Conservation (phyloP, 805 yeast genomes). For the Kuraishia floccosa region DNA sequence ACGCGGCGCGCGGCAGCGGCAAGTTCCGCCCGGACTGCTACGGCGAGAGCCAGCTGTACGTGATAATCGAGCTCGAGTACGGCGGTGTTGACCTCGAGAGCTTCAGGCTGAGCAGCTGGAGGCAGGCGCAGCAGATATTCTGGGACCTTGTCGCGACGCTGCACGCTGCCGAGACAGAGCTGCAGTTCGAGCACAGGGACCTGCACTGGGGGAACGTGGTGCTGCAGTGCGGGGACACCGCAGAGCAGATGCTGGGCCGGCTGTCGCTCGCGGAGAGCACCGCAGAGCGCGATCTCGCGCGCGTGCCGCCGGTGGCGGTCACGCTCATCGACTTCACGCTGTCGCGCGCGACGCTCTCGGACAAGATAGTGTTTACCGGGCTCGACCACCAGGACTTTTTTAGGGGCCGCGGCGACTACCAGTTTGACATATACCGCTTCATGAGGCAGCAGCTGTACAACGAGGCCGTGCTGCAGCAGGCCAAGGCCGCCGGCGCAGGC, state of each 20-base stretch:
- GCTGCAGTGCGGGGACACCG: constrained; percentile 17
- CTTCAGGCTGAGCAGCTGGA: constrained; percentile 25
- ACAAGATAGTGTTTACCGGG: constrained; percentile 32
- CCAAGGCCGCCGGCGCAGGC: not conserved
- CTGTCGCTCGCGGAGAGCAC: constrained; percentile 1
- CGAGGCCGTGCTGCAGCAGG: not conserved
- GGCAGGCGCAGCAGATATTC: constrained; percentile 30
- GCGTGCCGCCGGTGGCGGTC: constrained; percentile 15
- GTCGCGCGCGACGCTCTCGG: constrained; percentile 29
- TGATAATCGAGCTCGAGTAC: constrained; percentile 25
- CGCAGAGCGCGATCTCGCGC: not conserved
- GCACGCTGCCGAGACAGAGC: constrained; percentile 36
- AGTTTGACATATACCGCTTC: constrained; percentile 45
- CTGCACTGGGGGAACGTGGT: constrained; percentile 57
- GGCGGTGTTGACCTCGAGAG: constrained; percentile 33
- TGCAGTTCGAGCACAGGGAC: constrained; percentile 62
- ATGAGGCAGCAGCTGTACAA: constrained; percentile 27
- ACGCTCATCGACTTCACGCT: constrained; percentile 49
- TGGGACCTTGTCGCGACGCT: constrained; percentile 40
- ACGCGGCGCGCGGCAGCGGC: constrained; percentile 3
- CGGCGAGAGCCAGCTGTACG: constrained; percentile 18
- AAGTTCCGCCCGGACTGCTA: constrained; percentile 27
- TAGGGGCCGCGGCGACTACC: constrained; percentile 48
- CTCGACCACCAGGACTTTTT: constrained; percentile 56
- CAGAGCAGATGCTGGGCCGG: constrained; percentile 1